A percentile compares a stretch with the other conserved stretches of the same genome.
These are phyloP conservation scores for Schizothecium vesticola DNA, from an alignment of 495 filamentous ascomycete genomes.

Conservation along the genomic window DNA sequence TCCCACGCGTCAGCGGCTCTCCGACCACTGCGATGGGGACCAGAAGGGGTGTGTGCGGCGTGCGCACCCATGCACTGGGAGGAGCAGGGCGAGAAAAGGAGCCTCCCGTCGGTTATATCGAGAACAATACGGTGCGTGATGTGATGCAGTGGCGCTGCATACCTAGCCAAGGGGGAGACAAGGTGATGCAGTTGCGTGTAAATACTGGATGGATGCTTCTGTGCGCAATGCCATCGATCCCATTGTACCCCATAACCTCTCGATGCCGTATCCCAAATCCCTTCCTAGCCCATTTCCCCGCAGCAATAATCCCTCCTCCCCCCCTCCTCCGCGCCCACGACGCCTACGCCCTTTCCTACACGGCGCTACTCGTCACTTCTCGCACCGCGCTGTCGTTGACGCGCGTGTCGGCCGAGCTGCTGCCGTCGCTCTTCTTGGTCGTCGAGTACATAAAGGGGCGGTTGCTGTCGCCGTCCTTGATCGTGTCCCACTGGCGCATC, in stretches of 20 bases:
- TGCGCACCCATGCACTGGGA: background rate
- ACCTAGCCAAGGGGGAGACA: too few relatives aligned
- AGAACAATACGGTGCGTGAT: background rate
- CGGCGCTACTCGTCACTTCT: background rate
- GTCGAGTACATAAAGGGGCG: background rate
- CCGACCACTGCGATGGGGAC: background rate
- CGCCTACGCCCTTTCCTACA: background rate
- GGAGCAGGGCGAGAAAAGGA: background rate
- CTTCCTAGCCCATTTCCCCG: background rate
- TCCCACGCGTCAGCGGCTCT: background rate
- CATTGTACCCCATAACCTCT: background rate
- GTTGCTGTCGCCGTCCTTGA: background rate
- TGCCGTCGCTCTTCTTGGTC: background rate
- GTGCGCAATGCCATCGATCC: background rate
- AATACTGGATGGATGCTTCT: background rate
- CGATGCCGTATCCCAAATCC: background rate
- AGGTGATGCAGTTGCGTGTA: background rate
- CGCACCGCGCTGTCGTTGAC: background rate
- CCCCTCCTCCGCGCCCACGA: background rate
- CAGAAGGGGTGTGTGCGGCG: background rate
- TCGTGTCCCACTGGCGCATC: constrained; percentile 3
- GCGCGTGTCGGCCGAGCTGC: background rate
- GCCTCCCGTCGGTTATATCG: background rate
- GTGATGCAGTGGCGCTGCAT: background rate
- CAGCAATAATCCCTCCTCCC: background rate